Conservation (phyloP, 2,329 filamentous ascomycete species). For the Alternaria sp. region DNA sequence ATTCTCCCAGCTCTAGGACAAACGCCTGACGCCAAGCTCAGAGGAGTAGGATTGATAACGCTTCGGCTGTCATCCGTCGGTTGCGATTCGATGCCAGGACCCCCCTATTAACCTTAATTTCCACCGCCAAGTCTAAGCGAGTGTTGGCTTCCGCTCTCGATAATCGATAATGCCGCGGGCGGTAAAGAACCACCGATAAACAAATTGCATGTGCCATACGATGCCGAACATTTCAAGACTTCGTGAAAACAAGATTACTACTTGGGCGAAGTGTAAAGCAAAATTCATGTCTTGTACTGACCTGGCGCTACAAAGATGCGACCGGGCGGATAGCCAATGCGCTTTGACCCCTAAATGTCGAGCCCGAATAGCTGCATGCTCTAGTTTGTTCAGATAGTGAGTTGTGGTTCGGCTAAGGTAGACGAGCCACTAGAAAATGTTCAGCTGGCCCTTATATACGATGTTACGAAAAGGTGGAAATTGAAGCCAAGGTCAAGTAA, state of each 20-base stretch:
- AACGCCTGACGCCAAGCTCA: conserved; percentile 3
- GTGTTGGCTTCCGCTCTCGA: conserved; percentile 9
- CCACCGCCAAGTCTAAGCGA: conserved; percentile 15
- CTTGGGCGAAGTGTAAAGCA: neutral
- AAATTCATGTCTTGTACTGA: neutral
- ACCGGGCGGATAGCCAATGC: neutral
- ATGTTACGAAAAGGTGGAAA: conserved; percentile 7
- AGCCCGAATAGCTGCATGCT: neutral
- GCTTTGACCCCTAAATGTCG: neutral
- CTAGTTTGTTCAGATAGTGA: neutral
- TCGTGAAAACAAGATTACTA: neutral
- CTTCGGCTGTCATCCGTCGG: neutral
- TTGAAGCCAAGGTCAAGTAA: conserved; percentile 6
- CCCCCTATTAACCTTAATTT: conserved; percentile 15
- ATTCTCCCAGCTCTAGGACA: conserved; percentile 4
- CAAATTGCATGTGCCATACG: conserved; percentile 1
- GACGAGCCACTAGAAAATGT: neutral
- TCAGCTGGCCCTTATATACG: neutral
- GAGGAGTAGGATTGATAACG: neutral
- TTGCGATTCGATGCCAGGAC: conserved; percentile 10
- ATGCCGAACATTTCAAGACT: neutral
- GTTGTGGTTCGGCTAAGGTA: neutral
- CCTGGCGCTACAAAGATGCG: neutral
- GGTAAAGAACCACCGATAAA: conserved; percentile 2
- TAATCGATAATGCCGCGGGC: conserved; percentile 11